A percentile compares a stretch with the other conserved stretches of the same genome.
phyloP scores from a whole-genome alignment of 2,329 filamentous ascomycete species.

The Fusarium chlamydosporum region DNA sequence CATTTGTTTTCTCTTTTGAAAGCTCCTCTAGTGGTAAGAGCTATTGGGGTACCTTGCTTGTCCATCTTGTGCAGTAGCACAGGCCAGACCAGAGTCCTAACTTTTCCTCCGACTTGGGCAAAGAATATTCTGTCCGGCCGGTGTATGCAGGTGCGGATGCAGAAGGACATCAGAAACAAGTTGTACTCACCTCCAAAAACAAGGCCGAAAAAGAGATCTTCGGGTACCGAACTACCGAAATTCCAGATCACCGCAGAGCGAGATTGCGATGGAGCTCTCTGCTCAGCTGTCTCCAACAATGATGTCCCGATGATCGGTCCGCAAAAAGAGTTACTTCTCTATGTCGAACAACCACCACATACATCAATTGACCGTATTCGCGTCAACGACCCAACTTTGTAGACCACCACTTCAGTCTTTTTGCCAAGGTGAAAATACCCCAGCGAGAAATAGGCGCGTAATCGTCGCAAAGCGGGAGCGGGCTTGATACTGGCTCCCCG shows the following conservation, averaged over 20 bases:
- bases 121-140: slow-evolving; percentile 6
- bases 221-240: slow-evolving; percentile 21
- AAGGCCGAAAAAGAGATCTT: slow-evolving; percentile 28
- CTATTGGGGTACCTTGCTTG: slow-evolving; percentile 26
- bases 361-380: slow-evolving; percentile 34
- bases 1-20: slow-evolving; percentile 44
- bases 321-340: slow-evolving; percentile 1
- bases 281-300: slow-evolving; percentile 32
- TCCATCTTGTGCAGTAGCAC: slow-evolving; percentile 12
- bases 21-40: slow-evolving; percentile 16
- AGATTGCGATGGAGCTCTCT: slow-evolving; percentile 46
- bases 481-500: slow-evolving; percentile 34
- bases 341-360: slow-evolving; percentile 22
- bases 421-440: slow-evolving; percentile 35
- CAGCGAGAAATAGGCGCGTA: slow-evolving; percentile 22
- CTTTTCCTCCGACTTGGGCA: slow-evolving; percentile 2
- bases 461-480: slow-evolving; percentile 39
- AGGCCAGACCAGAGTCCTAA: background rate
- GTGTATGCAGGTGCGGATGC: slow-evolving; percentile 4
- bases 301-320: slow-evolving; percentile 35
- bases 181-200: slow-evolving; percentile 37
- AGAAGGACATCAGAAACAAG: slow-evolving; percentile 18
- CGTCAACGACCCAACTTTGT: slow-evolving; percentile 46
- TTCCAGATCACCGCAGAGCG: slow-evolving; percentile 35
- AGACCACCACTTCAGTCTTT: slow-evolving; percentile 42